A percentile compares a stretch with the other conserved stretches of the same genome.
phyloP scores from a whole-genome alignment of 2,329 filamentous ascomycete species.

The Laburnicola sp. region DNA sequence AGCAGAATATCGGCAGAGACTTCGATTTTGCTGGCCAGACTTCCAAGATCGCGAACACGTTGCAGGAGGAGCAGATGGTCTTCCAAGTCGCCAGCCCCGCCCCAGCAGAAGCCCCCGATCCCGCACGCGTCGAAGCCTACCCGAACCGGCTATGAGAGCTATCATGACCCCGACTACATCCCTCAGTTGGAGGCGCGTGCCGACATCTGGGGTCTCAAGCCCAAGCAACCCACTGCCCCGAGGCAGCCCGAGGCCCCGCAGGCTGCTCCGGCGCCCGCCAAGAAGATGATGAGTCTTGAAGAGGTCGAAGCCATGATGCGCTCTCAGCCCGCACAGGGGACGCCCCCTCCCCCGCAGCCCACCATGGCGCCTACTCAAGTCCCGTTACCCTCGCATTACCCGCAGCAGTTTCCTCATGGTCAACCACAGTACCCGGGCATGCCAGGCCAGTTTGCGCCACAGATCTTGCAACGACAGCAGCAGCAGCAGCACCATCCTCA shows the following conservation, averaged over 20 bases:
- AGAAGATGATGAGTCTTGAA: constrained; percentile 92
- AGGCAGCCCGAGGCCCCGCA: constrained; percentile 31
- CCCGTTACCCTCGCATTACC: constrained; percentile 25
- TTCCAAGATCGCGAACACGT: constrained; percentile 79
- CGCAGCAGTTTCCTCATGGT: constrained; percentile 33
- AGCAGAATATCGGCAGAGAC: constrained; percentile 74
- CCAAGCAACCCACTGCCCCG: constrained; percentile 55
- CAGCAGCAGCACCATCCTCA: constrained; percentile 39
- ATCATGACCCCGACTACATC: constrained; percentile 79
- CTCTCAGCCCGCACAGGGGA: constrained; percentile 60
- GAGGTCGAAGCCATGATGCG: constrained; percentile 96
- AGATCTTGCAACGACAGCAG: constrained; percentile 53
- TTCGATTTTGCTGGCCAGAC: constrained; percentile 97
- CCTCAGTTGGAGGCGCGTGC: constrained; percentile 91
- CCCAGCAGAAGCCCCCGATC: constrained; percentile 50
- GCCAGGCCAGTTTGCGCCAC: constrained; percentile 51
- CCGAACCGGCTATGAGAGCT: constrained; percentile 88
- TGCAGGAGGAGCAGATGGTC: constrained; percentile 88
- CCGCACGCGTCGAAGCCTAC: constrained; percentile 61
- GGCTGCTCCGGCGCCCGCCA: constrained; percentile 47
- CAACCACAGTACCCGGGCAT: constrained; percentile 39
- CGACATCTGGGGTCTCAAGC: constrained; percentile 83
- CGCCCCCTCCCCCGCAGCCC: constrained; percentile 38
- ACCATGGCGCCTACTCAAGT: constrained; percentile 23
- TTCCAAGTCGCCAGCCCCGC: constrained; percentile 72